These are phyloP conservation scores for Coleophoma cylindrospora DNA, from an alignment of 2,329 filamentous ascomycete genomes.

Conservation along the genomic window DNA sequence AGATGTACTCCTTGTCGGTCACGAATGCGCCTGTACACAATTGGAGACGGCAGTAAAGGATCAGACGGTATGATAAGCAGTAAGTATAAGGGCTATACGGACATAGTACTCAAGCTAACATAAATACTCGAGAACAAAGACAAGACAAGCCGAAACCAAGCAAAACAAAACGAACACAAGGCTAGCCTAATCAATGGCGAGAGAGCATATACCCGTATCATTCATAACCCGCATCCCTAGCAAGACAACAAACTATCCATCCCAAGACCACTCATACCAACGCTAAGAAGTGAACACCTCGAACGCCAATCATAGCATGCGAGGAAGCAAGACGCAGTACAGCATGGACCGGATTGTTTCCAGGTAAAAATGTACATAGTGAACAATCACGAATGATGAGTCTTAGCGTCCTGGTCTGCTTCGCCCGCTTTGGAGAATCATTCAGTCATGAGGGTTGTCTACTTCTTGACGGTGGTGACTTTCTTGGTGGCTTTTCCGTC, in stretches of 20 bases:
- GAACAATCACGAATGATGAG: too few species aligned
- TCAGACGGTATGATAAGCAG: too few species aligned
- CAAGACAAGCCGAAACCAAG: background rate
- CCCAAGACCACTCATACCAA: background rate
- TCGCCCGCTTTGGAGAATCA: conserved; percentile 11
- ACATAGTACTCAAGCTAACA: too few species aligned
- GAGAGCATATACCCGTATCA: background rate
- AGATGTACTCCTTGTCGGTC: too few species aligned
- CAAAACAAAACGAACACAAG: background rate
- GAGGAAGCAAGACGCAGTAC: conserved; percentile 12
- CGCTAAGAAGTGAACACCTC: conserved; percentile 10
- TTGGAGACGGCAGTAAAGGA: too few species aligned
- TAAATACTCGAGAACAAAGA: background rate
- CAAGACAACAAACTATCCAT: background rate
- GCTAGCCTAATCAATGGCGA: background rate
- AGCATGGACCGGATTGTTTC: conserved; percentile 3
- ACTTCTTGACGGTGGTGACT: conserved; percentile 17
- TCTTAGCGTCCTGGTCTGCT: conserved; percentile 4
- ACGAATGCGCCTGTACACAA: too few species aligned
- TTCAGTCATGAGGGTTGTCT: conserved; percentile 6
- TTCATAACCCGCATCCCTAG: background rate
- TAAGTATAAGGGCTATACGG: too few species aligned
- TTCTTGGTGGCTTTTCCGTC: conserved; percentile 19
- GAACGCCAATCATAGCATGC: conserved; percentile 13
- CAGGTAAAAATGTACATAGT: background rate